Percentiles rank a stretch among this genome's conserved stretches.
Conservation (phyloP, 2,329 filamentous ascomycete species). For the Pyrenophora tritici-repentis region DNA sequence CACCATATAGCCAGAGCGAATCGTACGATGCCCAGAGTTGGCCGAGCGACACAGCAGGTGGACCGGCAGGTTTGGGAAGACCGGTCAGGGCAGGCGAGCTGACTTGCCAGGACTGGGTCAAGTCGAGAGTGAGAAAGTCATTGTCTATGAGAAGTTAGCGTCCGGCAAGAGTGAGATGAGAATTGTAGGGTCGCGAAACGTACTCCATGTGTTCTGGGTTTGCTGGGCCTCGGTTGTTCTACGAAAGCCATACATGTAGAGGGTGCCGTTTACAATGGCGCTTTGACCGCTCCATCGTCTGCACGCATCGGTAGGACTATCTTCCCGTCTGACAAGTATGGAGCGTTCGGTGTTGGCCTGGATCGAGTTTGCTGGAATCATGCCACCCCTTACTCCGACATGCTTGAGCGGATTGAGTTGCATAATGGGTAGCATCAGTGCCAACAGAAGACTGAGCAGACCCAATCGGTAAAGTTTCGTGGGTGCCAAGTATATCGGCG, state of each 20-base stretch:
- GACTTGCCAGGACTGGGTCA: conserved; percentile 74
- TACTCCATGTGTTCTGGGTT: conserved; percentile 70
- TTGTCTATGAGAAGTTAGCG: conserved; percentile 51
- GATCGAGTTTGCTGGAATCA: conserved; percentile 29
- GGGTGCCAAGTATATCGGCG: conserved; percentile 11
- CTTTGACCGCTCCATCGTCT: conserved; percentile 51
- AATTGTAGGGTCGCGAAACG: conserved; percentile 24
- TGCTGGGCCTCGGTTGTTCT: conserved; percentile 64
- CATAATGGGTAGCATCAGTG: conserved; percentile 41
- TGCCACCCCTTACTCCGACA: conserved; percentile 33
- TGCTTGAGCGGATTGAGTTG: conserved; percentile 35
- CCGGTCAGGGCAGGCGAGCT: conserved; percentile 66
- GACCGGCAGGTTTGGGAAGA: conserved; percentile 68
- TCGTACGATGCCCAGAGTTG: conserved; percentile 75
- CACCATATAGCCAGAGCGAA: conserved; percentile 74
- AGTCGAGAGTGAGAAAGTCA: conserved; percentile 72
- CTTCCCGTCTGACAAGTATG: conserved; percentile 32
- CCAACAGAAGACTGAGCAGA: conserved; percentile 36
- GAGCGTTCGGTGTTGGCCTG: conserved; percentile 20
- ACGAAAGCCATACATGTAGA: conserved; percentile 77
- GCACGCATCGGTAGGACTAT: conserved; percentile 43
- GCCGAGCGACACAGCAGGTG: conserved; percentile 73
- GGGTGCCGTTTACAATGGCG: conserved; percentile 72
- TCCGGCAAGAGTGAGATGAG: too few relatives aligned
- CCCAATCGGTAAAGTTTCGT: conserved; percentile 37